These are phyloP conservation scores for Plasmodium sp. DNA, from an alignment of 169 alveolate species.

Conservation along the genomic window DNA sequence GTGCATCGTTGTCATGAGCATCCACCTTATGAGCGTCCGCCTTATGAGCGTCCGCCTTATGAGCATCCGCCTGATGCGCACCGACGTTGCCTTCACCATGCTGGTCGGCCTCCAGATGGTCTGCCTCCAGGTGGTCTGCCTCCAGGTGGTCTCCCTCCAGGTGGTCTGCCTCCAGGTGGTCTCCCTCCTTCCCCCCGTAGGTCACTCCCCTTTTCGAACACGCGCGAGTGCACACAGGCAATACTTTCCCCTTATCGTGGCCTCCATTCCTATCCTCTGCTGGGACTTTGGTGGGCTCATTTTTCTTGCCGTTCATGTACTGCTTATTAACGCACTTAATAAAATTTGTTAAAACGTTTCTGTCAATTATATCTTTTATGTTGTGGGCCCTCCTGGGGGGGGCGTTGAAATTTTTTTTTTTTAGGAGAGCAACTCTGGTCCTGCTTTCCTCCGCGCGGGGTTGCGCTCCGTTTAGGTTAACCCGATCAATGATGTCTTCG, in stretches of 20 bases:
- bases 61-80: neutral
- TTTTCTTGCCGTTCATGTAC: neutral
- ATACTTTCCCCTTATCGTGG: neutral
- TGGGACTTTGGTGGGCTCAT: neutral
- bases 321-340: conserved; percentile 28
- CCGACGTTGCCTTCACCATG: neutral
- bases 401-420: neutral
- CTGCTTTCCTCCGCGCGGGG: neutral
- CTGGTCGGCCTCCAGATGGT: neutral
- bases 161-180: too few species aligned
- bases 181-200: neutral
- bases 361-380: conserved; percentile 20
- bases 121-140: neutral
- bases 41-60: neutral
- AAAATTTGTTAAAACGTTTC: conserved; percentile 20
- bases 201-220: neutral
- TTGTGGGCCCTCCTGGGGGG: neutral
- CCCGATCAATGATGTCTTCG: conserved; percentile 11
- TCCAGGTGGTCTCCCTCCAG: neutral
- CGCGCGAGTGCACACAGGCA: neutral
- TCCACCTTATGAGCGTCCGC: too few species aligned
- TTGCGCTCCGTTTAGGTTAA: neutral
- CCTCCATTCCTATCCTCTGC: neutral
- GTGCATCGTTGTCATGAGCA: too few species aligned
- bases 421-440: neutral